phyloP scores from a whole-genome alignment of 2,329 filamentous ascomycete genomes.

The Colletotrichum falcatum region DNA sequence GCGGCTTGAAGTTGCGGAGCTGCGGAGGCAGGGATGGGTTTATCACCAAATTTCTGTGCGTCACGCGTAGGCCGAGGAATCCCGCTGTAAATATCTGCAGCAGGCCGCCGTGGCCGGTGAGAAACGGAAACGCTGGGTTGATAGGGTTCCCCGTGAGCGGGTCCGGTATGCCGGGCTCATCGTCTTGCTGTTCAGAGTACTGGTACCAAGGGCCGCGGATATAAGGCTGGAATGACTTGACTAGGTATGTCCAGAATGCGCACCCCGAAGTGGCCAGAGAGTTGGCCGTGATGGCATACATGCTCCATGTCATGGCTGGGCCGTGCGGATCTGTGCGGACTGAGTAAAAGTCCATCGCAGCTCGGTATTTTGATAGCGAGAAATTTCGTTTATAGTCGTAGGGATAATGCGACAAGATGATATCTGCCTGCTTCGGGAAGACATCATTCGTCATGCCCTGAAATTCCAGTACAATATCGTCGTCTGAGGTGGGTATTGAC shows the following conservation, averaged over 20 bases:
- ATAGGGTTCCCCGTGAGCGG: constrained; percentile 56
- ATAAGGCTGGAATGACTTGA: constrained; percentile 73
- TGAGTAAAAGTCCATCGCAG: constrained; percentile 45
- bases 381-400: constrained; percentile 66
- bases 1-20: constrained; percentile 62
- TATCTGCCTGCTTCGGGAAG: constrained; percentile 76
- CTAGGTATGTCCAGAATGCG: constrained; percentile 74
- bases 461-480: constrained; percentile 71
- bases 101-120: constrained; percentile 78
- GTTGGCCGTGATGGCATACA: constrained; percentile 76
- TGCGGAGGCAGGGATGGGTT: constrained; percentile 70
- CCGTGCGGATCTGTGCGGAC: constrained; percentile 63
- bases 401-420: constrained; percentile 74
- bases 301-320: constrained; percentile 79
- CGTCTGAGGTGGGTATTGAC: constrained; percentile 38
- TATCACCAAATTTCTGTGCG: constrained; percentile 70
- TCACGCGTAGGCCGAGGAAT: constrained; percentile 73
- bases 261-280: constrained; percentile 75
- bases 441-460: constrained; percentile 74
- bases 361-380: constrained; percentile 47
- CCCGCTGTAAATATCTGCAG: constrained; percentile 75
- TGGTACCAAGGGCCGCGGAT: constrained; percentile 76
- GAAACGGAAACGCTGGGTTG: constrained; percentile 77
- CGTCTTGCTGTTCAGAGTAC: constrained; percentile 75
- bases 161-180: constrained; percentile 69